These are phyloP conservation scores for Salvia hispanica DNA, from an alignment of 257 asterid species.

Conservation along the genomic window DNA sequence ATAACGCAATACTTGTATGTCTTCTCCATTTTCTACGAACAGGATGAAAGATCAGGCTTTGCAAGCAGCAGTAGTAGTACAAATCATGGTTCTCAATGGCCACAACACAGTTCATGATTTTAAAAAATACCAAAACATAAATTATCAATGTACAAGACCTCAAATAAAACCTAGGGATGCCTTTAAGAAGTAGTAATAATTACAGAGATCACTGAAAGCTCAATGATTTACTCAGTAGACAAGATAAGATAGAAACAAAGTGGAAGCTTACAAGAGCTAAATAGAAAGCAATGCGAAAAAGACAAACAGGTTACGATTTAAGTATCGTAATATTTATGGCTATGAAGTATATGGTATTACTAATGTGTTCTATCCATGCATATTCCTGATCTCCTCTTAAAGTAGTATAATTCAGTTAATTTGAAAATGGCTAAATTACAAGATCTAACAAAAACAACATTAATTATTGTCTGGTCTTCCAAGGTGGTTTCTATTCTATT, in stretches of 20 bases:
- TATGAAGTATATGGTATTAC: constrained; percentile 9
- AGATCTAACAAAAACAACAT: constrained; percentile 11
- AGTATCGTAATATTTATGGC: constrained; percentile 3
- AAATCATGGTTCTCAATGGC: constrained; percentile 18
- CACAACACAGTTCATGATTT: constrained; percentile 16
- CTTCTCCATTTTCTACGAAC: constrained; percentile 86
- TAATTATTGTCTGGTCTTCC: not conserved
- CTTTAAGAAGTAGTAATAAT: not conserved
- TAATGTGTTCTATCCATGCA: not conserved
- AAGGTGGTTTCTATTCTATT: not conserved
- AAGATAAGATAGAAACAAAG: constrained; percentile 6
- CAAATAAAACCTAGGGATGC: constrained; percentile 13
- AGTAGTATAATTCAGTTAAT: not conserved
- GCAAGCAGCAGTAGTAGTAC: not conserved
- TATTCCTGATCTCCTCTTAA: not conserved
- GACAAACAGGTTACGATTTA: constrained; percentile 1
- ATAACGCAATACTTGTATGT: constrained; percentile 82
- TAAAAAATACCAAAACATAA: not conserved
- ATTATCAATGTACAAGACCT: constrained; percentile 8
- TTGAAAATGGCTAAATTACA: not conserved
- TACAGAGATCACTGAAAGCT: constrained; percentile 21
- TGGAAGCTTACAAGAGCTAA: not conserved
- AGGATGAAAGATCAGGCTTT: constrained; percentile 27
- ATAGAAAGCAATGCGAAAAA: constrained; percentile 2
- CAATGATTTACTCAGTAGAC: not conserved